phyloP scores from a whole-genome alignment of 1,284 basidiomycete genomes.

The Cutaneotrichosporon daszewskae region DNA sequence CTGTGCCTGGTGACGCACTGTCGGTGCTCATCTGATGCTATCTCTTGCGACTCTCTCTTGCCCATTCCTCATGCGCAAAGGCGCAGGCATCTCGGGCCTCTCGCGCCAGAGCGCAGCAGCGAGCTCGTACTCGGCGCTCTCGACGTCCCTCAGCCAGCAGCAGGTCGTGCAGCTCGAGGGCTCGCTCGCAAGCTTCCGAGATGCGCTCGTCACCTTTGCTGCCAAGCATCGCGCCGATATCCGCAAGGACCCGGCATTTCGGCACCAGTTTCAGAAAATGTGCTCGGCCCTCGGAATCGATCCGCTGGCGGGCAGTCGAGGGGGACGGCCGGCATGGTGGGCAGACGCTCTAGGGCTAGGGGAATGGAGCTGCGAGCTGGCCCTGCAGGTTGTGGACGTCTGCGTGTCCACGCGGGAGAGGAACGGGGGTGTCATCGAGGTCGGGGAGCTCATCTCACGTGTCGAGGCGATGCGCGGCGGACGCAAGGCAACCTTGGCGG shows the following conservation, averaged over 20 bases:
- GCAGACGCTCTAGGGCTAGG: conserved; percentile 74
- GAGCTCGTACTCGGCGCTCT: conserved; percentile 68
- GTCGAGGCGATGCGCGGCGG: conserved; percentile 62
- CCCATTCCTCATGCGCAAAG: conserved; percentile 54
- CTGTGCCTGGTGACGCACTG: too few species aligned
- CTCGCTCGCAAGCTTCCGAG: conserved; percentile 79
- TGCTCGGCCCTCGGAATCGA: conserved; percentile 92
- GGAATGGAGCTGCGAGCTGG: conserved; percentile 94
- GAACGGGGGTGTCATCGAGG: conserved; percentile 87
- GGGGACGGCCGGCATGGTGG: conserved; percentile 62
- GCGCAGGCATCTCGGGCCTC: conserved; percentile 51
- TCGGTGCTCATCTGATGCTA: too few species aligned
- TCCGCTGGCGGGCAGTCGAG: conserved; percentile 56
- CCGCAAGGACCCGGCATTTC: conserved; percentile 74
- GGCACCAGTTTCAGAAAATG: conserved; percentile 93
- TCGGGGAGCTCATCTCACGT: conserved; percentile 74
- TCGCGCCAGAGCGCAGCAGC: conserved; percentile 47
- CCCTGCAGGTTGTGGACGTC: conserved; percentile 94
- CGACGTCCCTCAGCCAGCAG: conserved; percentile 65
- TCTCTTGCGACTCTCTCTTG: too few species aligned
- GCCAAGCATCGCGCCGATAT: conserved; percentile 78
- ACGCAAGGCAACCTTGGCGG: neutral
- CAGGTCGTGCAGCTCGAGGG: conserved; percentile 73
- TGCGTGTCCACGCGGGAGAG: conserved; percentile 81
- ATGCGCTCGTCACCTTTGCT: conserved; percentile 74